These are phyloP conservation scores for Kurtzmaniella quercitrusa DNA, from an alignment of 1,139 yeast species.

Conservation along the genomic window DNA sequence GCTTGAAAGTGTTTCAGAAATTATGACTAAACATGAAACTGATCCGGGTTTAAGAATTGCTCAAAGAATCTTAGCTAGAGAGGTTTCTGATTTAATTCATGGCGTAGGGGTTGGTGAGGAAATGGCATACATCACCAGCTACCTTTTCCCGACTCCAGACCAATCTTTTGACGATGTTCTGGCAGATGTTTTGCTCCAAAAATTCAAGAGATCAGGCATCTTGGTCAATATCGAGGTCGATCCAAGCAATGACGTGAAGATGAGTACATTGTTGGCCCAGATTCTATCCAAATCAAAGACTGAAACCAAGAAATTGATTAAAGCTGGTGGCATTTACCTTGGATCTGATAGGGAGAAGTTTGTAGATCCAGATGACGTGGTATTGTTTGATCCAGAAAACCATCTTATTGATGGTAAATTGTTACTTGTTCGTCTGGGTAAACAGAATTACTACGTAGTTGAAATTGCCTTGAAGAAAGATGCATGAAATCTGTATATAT, in stretches of 20 bases:
- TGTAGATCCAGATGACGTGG: constrained; percentile 45
- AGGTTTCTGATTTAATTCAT: constrained; percentile 82
- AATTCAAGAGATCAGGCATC: constrained; percentile 62
- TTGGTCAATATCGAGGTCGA: constrained; percentile 34
- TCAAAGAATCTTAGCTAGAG: constrained; percentile 74
- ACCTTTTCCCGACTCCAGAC: constrained; percentile 60
- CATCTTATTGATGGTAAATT: constrained; percentile 58
- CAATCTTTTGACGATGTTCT: constrained; percentile 45
- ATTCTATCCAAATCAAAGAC: constrained; percentile 37
- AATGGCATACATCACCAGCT: constrained; percentile 59
- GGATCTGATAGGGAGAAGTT: constrained; percentile 62
- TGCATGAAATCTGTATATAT: neutral
- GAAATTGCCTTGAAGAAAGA: constrained; percentile 23
- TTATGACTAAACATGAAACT: constrained; percentile 47
- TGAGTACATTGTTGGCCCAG: constrained; percentile 37
- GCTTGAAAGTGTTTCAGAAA: constrained; percentile 45
- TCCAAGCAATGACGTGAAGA: constrained; percentile 26
- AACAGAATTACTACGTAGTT: constrained; percentile 57
- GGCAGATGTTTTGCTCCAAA: constrained; percentile 51
- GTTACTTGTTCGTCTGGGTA: constrained; percentile 71
- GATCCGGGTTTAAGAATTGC: constrained; percentile 67
- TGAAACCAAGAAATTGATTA: constrained; percentile 62
- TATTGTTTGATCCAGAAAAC: constrained; percentile 38
- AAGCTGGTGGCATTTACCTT: constrained; percentile 67
- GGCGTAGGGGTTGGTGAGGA: constrained; percentile 73